Evolutionary conservation across 139 green algal species (phyloP).

Genomic region (Chlamydomonas applanata): DNA sequence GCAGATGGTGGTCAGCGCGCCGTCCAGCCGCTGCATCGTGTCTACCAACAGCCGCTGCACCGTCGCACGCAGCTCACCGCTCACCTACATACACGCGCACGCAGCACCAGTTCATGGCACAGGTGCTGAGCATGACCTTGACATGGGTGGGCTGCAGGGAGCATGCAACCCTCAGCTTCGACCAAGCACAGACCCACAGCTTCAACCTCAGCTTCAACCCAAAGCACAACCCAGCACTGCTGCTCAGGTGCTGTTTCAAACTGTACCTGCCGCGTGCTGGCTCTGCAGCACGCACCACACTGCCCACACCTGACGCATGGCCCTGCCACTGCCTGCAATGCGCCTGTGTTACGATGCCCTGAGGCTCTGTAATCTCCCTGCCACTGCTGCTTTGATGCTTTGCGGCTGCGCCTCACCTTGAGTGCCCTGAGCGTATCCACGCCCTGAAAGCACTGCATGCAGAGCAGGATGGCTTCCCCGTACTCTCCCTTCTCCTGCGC

Average conservation of each 20-base stretch:
- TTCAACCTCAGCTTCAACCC: no score
- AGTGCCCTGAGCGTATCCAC: conserved; percentile 34
- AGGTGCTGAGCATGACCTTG: neutral
- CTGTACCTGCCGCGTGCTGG: no score
- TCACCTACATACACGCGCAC: conserved; percentile 28
- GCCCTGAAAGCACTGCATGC: conserved; percentile 50
- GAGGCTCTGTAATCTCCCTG: no score
- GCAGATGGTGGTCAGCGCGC: conserved; percentile 42
- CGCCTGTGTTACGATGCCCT: no score
- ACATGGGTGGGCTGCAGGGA: neutral
- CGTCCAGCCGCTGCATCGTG: conserved; percentile 42
- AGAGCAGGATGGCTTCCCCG: conserved; percentile 57
- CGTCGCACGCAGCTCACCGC: conserved; percentile 38
- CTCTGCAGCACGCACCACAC: no score
- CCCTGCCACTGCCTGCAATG: no score
- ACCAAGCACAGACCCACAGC: no score
- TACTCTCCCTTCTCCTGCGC: conserved; percentile 53
- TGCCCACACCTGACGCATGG: no score
- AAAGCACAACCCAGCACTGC: no score
- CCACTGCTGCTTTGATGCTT: neutral
- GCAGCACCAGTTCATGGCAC: no score
- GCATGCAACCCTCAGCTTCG: neutral
- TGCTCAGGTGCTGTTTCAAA: no score
- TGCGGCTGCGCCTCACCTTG: conserved; percentile 15
- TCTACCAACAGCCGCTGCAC: conserved; percentile 54